These are phyloP conservation scores for Dryadomyces quercivorus DNA, from an alignment of 2,329 filamentous ascomycete genomes.

Conservation along the genomic window DNA sequence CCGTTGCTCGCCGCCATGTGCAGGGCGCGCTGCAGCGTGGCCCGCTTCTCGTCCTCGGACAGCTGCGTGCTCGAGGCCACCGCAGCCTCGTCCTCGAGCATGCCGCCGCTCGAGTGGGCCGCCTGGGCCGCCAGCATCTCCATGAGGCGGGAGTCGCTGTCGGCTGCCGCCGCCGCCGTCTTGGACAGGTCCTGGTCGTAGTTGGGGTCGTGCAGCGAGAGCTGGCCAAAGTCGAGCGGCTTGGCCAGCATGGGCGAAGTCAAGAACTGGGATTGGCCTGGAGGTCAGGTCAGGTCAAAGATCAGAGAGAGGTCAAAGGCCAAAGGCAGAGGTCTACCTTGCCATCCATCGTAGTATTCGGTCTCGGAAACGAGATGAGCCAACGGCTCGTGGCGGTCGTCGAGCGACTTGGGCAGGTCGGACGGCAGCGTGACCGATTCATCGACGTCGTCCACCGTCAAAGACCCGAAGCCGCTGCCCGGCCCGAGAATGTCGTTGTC, in stretches of 20 bases:
- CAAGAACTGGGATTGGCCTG: constrained; percentile 91
- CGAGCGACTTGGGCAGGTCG: constrained; percentile 82
- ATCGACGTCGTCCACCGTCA: constrained; percentile 1
- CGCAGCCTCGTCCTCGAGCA: constrained; percentile 66
- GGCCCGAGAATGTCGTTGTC: background rate
- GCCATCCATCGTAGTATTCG: constrained; percentile 98
- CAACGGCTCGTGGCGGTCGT: constrained; percentile 65
- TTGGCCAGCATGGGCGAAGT: constrained; percentile 76
- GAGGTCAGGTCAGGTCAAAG: too few species aligned
- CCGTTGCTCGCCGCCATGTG: constrained; percentile 97
- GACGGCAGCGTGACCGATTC: constrained; percentile 48
- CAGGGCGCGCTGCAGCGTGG: constrained; percentile 72
- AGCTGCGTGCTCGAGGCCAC: constrained; percentile 65
- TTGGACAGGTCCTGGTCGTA: constrained; percentile 57
- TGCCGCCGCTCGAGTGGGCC: constrained; percentile 58
- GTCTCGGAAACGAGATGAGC: constrained; percentile 65
- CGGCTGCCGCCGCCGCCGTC: constrained; percentile 21
- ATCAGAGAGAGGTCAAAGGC: background rate
- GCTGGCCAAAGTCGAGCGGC: constrained; percentile 67
- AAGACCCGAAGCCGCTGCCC: constrained; percentile 8
- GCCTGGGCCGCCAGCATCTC: constrained; percentile 94
- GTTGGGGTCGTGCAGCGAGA: constrained; percentile 66
- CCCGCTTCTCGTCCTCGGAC: constrained; percentile 63
- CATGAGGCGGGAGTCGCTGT: constrained; percentile 80
- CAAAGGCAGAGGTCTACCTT: constrained; percentile 43